These are phyloP conservation scores for Solanum clarkiae DNA, from an alignment of 257 asterid genomes.

Conservation along the genomic window DNA sequence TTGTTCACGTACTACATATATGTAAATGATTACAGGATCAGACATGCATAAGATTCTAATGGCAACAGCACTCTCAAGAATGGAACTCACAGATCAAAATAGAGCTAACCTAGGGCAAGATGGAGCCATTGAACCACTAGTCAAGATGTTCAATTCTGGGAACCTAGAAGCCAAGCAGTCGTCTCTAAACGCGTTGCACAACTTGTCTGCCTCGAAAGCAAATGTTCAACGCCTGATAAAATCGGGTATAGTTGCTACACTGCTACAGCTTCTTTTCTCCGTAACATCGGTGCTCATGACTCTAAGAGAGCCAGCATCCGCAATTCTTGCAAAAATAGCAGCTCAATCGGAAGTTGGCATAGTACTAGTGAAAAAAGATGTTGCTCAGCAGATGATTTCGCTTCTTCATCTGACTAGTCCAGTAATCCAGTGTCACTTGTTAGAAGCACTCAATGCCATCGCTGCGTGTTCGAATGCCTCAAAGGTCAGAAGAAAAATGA, in stretches of 20 bases:
- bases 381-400: slow-evolving; percentile 86
- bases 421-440: slow-evolving; percentile 51
- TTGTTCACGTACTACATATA: background rate
- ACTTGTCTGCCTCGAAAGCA: slow-evolving; percentile 34
- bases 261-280: slow-evolving; percentile 85
- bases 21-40: slow-evolving; percentile 42
- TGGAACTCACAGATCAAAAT: slow-evolving; percentile 63
- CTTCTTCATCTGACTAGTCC: slow-evolving; percentile 72
- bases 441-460: slow-evolving; percentile 62
- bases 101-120: slow-evolving; percentile 52
- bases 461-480: slow-evolving; percentile 39
- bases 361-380: slow-evolving; percentile 39
- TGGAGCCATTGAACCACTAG: slow-evolving; percentile 63
- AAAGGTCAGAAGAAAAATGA: slow-evolving; percentile 53
- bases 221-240: slow-evolving; percentile 46
- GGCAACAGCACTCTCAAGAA: slow-evolving; percentile 79
- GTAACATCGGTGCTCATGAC: slow-evolving; percentile 83
- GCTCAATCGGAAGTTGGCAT: slow-evolving; percentile 45
- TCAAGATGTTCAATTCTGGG: slow-evolving; percentile 62
- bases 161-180: slow-evolving; percentile 75
- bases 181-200: slow-evolving; percentile 53
- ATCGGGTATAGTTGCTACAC: slow-evolving; percentile 37
- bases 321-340: slow-evolving; percentile 70
- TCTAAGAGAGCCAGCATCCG: slow-evolving; percentile 84
- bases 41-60: slow-evolving; percentile 78